phyloP scores from a whole-genome alignment of 1,139 yeast genomes.

The Hemisphaericaspora xylofermentans region DNA sequence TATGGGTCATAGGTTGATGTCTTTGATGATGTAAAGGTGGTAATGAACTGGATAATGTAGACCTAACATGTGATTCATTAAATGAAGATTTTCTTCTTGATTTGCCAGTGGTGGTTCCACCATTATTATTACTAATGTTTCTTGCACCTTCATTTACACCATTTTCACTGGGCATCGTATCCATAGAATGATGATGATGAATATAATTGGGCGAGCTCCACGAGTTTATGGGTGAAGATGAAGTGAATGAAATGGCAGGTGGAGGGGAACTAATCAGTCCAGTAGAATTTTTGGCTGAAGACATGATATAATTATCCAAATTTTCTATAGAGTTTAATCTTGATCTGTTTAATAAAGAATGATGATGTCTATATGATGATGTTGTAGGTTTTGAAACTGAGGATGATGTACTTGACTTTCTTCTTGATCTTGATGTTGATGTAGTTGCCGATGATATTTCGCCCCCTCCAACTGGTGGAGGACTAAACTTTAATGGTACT shows the following conservation, averaged over 20 bases:
- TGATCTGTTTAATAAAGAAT: constrained; percentile 39
- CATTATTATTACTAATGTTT: constrained; percentile 3
- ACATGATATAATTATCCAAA: constrained; percentile 42
- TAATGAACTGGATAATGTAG: constrained; percentile 36
- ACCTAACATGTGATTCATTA: constrained; percentile 44
- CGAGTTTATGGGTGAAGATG: constrained; percentile 26
- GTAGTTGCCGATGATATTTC: too few species aligned
- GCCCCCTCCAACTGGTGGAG: constrained; percentile 34
- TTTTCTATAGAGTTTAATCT: constrained; percentile 46
- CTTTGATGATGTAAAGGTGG: constrained; percentile 17
- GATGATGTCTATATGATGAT: constrained; percentile 18
- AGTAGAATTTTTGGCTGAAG: constrained; percentile 40
- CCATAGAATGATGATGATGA: constrained; percentile 9
- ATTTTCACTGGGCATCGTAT: constrained; percentile 3
- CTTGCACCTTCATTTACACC: not conserved
- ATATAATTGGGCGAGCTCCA: constrained; percentile 21
- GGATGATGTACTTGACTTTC: constrained; percentile 30
- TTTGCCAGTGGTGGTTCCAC: constrained; percentile 19
- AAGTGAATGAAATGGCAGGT: constrained; percentile 22
- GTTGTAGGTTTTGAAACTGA: constrained; percentile 9
- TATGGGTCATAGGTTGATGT: constrained; percentile 3
- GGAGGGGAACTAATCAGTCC: constrained; percentile 41
- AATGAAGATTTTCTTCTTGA: constrained; percentile 44
- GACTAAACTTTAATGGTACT: constrained; percentile 43
- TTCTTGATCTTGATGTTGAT: constrained; percentile 16